phyloP scores from a whole-genome alignment of 1,139 yeast genomes.

The Protomyces inouyei region DNA sequence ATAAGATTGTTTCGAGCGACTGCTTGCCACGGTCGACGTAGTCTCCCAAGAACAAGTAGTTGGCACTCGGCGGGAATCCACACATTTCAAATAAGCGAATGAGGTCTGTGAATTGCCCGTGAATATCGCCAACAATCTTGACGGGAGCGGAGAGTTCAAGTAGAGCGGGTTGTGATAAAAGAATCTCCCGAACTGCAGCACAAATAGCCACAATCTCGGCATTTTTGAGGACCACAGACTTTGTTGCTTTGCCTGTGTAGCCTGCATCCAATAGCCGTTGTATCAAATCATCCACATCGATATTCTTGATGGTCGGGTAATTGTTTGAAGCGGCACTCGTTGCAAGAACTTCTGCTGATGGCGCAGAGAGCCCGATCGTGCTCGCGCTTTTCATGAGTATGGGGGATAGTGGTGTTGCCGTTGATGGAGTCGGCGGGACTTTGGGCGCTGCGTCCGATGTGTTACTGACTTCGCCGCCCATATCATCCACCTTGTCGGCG shows the following conservation, averaged over 20 bases:
- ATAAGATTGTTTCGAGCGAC: conserved; percentile 79
- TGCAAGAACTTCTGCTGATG: conserved; percentile 11
- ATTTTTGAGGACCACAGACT: conserved; percentile 79
- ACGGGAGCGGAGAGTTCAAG: conserved; percentile 91
- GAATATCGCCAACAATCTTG: conserved; percentile 95
- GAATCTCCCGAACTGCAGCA: conserved; percentile 78
- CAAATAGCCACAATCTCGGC: conserved; percentile 83
- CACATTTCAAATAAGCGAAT: conserved; percentile 88
- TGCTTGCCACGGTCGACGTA: conserved; percentile 97
- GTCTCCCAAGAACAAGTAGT: conserved; percentile 87
- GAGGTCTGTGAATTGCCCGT: conserved; percentile 91
- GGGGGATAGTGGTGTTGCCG: conserved; percentile 28
- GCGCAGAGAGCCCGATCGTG: conserved; percentile 22
- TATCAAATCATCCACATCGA: conserved; percentile 74
- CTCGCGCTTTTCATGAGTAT: conserved; percentile 28
- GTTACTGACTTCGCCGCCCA: conserved; percentile 21
- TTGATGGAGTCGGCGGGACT: conserved; percentile 25
- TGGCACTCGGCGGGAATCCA: conserved; percentile 96
- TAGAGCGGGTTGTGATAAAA: conserved; percentile 80
- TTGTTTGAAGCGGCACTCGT: conserved; percentile 13
- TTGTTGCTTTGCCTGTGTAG: conserved; percentile 86
- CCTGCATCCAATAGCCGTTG: conserved; percentile 92
- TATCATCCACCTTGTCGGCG: conserved; percentile 5
- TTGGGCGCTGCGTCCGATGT: conserved; percentile 17
- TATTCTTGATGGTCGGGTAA: conserved; percentile 19